Percentiles rank a stretch among this genome's conserved stretches.
phyloP scores from a whole-genome alignment of 108 stramenopile genomes.

The Nitzschia putrida region DNA sequence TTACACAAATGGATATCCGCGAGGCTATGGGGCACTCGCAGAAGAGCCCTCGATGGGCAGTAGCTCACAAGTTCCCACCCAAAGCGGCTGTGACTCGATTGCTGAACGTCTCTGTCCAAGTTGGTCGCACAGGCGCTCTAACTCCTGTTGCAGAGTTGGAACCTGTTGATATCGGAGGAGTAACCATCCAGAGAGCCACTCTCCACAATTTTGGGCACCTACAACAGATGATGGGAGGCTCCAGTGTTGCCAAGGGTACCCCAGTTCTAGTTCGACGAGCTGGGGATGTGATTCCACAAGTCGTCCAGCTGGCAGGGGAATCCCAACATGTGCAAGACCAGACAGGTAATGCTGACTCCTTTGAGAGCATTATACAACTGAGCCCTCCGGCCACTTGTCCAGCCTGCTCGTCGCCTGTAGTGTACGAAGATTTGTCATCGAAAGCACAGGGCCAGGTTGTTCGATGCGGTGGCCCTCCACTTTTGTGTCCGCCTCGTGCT shows the following conservation, averaged over 20 bases:
- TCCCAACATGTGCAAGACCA: background rate
- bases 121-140: constrained; percentile 89
- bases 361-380: constrained; percentile 44
- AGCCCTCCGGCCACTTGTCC: constrained; percentile 67
- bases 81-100: constrained; percentile 65
- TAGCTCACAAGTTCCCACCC: constrained; percentile 91
- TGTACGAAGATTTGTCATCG: constrained; percentile 24
- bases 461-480: constrained; percentile 74
- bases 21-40: constrained; percentile 63
- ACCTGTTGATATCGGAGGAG: constrained; percentile 86
- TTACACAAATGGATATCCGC: constrained; percentile 51
- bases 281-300: constrained; percentile 91
- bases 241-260: constrained; percentile 19
- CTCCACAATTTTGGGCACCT: constrained; percentile 89
- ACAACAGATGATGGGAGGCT: constrained; percentile 63
- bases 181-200: constrained; percentile 81
- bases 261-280: constrained; percentile 78
- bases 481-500: constrained; percentile 77
- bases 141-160: constrained; percentile 92
- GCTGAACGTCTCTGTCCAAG: constrained; percentile 70
- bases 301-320: constrained; percentile 52
- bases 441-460: constrained; percentile 61
- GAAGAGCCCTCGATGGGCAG: constrained; percentile 87
- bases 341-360: background rate
- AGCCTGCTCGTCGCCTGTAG: constrained; percentile 70